Percentiles rank a stretch among this genome's conserved stretches.
Evolutionary conservation across 2,329 filamentous ascomycete species (phyloP).

Genomic region (Fonsecaea pedrosoi): DNA sequence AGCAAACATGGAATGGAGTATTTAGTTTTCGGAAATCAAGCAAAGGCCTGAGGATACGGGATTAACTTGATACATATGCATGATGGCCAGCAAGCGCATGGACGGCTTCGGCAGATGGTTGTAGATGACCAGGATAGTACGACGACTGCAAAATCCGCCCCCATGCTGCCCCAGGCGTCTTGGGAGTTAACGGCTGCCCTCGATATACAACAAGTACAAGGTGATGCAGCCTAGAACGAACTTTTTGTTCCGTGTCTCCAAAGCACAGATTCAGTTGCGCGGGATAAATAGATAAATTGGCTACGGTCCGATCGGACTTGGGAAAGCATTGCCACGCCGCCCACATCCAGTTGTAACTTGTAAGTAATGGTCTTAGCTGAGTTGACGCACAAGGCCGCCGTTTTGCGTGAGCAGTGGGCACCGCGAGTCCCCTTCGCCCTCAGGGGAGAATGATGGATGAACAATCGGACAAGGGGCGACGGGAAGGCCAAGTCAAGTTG

Average conservation of each 20-base stretch:
- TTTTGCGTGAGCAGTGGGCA: too few species aligned
- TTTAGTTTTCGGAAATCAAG: neutral
- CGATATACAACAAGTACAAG: neutral
- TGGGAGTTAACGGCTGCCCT: neutral
- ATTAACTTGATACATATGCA: constrained; percentile 1
- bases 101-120: neutral
- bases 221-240: neutral
- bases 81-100: neutral
- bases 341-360: neutral
- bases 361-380: too few species aligned
- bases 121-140: constrained; percentile 2
- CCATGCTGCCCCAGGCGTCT: neutral
- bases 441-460: too few species aligned
- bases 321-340: too few species aligned
- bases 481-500: too few species aligned
- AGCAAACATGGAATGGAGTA: neutral
- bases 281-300: too few species aligned
- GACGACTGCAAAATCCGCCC: neutral
- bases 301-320: too few species aligned
- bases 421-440: too few species aligned
- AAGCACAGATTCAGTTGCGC: too few species aligned
- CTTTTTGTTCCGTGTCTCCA: too few species aligned
- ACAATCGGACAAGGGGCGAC: too few species aligned
- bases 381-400: too few species aligned
- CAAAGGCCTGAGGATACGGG: neutral